phyloP scores from a whole-genome alignment of 768 basidiomycete genomes.

The Termitomyces sp. region DNA sequence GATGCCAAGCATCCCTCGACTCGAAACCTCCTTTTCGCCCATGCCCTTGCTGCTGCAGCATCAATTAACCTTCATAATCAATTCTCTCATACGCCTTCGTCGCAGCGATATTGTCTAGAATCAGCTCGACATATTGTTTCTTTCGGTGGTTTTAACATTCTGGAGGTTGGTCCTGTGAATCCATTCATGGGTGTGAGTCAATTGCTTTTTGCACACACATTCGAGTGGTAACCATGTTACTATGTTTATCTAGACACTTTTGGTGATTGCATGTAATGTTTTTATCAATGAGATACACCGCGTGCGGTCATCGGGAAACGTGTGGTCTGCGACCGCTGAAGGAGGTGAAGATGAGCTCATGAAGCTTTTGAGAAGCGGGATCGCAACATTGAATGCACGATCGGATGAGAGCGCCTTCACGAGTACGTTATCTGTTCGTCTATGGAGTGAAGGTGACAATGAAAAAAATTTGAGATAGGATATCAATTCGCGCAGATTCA shows the following conservation, averaged over 20 bases:
- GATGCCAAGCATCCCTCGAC: conserved; percentile 26
- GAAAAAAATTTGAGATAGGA: conserved; percentile 17
- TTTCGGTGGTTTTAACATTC: conserved; percentile 31
- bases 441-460: not conserved
- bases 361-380: conserved; percentile 31
- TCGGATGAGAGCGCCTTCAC: conserved; percentile 39
- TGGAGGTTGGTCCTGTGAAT: conserved; percentile 34
- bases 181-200: conserved; percentile 47
- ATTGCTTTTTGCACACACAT: not conserved
- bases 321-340: conserved; percentile 23
- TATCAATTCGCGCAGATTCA: conserved; percentile 42
- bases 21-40: conserved; percentile 37
- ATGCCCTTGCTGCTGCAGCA: conserved; percentile 42
- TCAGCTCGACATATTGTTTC: conserved; percentile 38
- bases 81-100: conserved; percentile 36
- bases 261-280: conserved; percentile 40
- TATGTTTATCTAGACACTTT: conserved; percentile 30
- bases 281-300: conserved; percentile 42
- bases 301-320: conserved; percentile 25
- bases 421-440: conserved; percentile 28
- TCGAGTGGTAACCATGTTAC: not conserved
- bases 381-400: conserved; percentile 35
- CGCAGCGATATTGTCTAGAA: conserved; percentile 35
- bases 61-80: conserved; percentile 46
- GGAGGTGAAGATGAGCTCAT: conserved; percentile 35